Evolutionary conservation across 331 rosid genomes (phyloP), one percentile per base, ranked within the genome.

Genomic region (Malus hybrid): DNA sequence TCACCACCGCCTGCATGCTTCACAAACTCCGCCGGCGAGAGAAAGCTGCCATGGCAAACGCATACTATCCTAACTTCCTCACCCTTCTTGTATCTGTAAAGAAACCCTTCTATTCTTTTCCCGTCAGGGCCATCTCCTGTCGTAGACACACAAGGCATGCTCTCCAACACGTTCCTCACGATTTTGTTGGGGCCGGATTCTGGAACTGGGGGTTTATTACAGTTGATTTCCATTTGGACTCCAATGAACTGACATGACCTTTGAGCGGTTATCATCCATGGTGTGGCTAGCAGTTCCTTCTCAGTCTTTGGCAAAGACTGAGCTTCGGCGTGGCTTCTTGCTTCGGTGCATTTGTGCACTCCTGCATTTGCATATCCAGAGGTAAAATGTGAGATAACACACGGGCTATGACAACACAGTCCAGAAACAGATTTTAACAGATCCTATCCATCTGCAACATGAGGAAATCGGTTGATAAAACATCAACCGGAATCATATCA

Each of bases 1-100:
- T 90, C 96, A 12, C 75, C 81, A 0, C 96, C 96, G 19, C 97
- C 97, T 2, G 88, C 97, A 32, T 92, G 97, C 82, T 86, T 86
- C 7, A 92, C 89, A 67, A 92, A 92, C 80, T 92, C 96, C 1
- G 96, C 91, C 0, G 97, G 96, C 3, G 93, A 78, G 6, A 88
- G 86, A 67, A 88, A 92, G 79, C 73, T 84, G 28, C 97, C 97
- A 61, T 91, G 97, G 55, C 97, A 91, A 27, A 88, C 90, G 4
- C 96, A 91, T 28, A 91, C 81, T 50, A 92, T 92, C 22, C 89
- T 86, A 77, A 92, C 96, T 31, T 92, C 93, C 73, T 86, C 93
- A 14, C 90, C 93, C 69, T 85, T 92, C 70, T 81, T 83, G 72
- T 89, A 90, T 54, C 89, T 73, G 73, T 88, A 92, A 22, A 92